Conservation (phyloP, 371 early-diverging fungal genomes). For the Haplosporangium sp. region DNA sequence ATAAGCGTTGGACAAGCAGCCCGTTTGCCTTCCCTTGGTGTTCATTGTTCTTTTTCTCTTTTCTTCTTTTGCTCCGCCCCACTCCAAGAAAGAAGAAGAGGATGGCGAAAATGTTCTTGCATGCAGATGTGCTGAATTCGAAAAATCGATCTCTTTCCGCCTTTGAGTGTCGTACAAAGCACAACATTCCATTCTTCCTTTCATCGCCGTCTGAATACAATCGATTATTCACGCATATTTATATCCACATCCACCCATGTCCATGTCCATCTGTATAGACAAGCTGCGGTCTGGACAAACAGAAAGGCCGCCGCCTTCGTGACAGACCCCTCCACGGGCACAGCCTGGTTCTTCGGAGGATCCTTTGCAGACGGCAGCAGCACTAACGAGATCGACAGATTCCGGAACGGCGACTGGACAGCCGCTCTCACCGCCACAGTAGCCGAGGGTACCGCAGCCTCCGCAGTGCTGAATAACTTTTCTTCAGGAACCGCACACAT, state of each 20-base stretch:
- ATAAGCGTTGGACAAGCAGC: too few relatives aligned
- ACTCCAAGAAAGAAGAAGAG: too few relatives aligned
- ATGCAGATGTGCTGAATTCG: too few relatives aligned
- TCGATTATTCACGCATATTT: not conserved
- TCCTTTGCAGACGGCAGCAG: slow-evolving; percentile 8
- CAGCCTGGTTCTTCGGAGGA: slow-evolving; percentile 36
- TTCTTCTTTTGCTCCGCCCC: too few relatives aligned
- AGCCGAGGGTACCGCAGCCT: not conserved
- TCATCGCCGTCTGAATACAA: too few relatives aligned
- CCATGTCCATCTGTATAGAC: slow-evolving; percentile 9
- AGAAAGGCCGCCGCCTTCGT: slow-evolving; percentile 15
- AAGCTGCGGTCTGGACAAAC: slow-evolving; percentile 31
- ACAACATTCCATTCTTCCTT: too few relatives aligned
- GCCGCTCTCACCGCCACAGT: not conserved
- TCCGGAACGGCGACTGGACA: slow-evolving; percentile 19
- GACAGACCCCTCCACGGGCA: slow-evolving; percentile 23
- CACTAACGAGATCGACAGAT: slow-evolving; percentile 37
- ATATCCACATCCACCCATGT: not conserved
- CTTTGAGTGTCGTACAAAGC: too few relatives aligned
- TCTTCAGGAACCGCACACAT: slow-evolving; percentile 27
- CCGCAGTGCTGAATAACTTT: slow-evolving; percentile 10
- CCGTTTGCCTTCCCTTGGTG: too few relatives aligned
- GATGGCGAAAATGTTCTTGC: too few relatives aligned
- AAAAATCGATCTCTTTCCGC: too few relatives aligned
- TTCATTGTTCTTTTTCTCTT: too few relatives aligned